These are phyloP conservation scores for Ephemerocybe angulata DNA, from an alignment of 768 basidiomycete species.

Conservation along the genomic window DNA sequence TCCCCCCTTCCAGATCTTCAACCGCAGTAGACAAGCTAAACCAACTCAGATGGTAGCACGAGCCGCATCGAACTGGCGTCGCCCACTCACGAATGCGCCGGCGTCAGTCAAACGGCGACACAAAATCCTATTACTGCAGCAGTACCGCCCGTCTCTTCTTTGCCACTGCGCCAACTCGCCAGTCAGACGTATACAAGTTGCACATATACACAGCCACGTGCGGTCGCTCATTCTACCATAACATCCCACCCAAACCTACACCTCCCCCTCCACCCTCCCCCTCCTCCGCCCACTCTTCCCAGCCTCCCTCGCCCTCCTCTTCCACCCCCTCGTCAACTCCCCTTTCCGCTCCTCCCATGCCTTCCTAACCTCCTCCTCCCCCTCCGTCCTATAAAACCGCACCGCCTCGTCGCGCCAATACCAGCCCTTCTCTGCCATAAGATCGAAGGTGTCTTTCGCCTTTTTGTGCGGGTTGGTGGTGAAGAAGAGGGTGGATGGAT, in stretches of 20 bases:
- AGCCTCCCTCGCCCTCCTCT: conserved; percentile 71
- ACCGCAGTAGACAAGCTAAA: no score
- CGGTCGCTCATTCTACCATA: neutral
- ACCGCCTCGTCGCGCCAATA: conserved; percentile 40
- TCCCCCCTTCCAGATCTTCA: no score
- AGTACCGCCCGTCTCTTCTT: no score
- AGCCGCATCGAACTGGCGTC: no score
- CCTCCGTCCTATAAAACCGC: conserved; percentile 48
- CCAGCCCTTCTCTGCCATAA: conserved; percentile 47
- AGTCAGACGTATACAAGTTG: no score
- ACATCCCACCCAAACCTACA: neutral
- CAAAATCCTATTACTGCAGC: no score
- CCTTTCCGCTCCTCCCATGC: conserved; percentile 70
- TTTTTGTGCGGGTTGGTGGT: conserved; percentile 32
- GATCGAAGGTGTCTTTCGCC: conserved; percentile 41
- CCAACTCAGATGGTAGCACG: no score
- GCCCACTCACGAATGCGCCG: no score
- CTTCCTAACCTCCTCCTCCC: conserved; percentile 57
- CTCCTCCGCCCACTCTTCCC: conserved; percentile 57
- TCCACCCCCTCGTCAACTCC: conserved; percentile 73
- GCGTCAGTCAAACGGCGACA: no score
- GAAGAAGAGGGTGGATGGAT: conserved; percentile 5
- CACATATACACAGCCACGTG: no score
- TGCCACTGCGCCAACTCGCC: no score
- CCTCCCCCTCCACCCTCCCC: conserved; percentile 27